These are phyloP conservation scores for Emergomyces orientalis DNA, from an alignment of 2,329 filamentous ascomycete genomes.

Conservation along the genomic window DNA sequence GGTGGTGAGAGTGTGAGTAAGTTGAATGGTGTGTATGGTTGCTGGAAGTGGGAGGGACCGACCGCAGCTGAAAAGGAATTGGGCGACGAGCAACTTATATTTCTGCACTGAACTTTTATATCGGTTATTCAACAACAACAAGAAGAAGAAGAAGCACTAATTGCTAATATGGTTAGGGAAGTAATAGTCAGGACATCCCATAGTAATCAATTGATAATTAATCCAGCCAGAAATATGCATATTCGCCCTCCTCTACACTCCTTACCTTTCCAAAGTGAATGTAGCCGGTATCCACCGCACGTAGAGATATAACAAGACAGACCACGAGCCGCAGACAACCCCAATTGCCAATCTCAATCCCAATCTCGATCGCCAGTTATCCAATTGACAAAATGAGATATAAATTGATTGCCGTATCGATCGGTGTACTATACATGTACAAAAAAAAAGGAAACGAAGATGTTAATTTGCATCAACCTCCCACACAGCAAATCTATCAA, in stretches of 20 bases:
- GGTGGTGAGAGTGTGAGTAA: not conserved
- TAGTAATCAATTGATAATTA: not conserved
- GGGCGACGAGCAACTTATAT: not conserved
- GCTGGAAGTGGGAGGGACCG: not conserved
- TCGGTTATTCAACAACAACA: not conserved
- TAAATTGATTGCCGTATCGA: not conserved
- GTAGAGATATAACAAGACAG: not conserved
- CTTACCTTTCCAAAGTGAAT: not conserved
- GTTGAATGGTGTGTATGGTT: too few relatives aligned
- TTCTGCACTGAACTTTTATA: too few relatives aligned
- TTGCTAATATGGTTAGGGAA: not conserved
- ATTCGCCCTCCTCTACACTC: not conserved
- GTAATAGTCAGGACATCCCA: not conserved
- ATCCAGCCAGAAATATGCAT: not conserved
- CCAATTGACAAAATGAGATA: not conserved
- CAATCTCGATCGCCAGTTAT: not conserved
- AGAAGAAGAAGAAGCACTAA: too few relatives aligned
- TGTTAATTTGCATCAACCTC: not conserved
- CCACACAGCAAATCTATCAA: conserved; percentile 11
- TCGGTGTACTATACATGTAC: conserved; percentile 2
- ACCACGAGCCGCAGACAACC: not conserved
- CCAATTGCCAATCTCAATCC: not conserved
- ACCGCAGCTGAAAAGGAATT: not conserved
- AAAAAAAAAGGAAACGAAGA: not conserved
- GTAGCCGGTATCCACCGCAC: not conserved